phyloP scores from a whole-genome alignment of 257 asterid genomes.

The Perilla frutescens region DNA sequence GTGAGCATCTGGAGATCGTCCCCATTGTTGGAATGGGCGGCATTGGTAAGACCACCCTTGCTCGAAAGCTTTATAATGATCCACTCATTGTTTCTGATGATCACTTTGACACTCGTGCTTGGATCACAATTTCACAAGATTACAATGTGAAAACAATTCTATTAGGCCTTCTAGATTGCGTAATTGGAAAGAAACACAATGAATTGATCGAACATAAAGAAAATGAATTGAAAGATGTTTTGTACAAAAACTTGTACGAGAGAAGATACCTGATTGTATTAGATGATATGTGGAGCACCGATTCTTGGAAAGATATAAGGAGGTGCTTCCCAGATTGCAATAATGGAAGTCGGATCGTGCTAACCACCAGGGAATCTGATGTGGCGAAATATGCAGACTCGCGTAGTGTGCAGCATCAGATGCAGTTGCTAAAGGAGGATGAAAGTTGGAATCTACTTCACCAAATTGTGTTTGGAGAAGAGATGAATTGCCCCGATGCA shows the following conservation, averaged over 20 bases:
- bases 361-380: slow-evolving; percentile 4
- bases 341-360: slow-evolving; percentile 18
- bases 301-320: slow-evolving; percentile 15
- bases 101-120: slow-evolving; percentile 22
- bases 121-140: slow-evolving; percentile 32
- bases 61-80: slow-evolving; percentile 22
- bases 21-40: slow-evolving; percentile 31
- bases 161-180: not conserved
- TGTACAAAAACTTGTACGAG: not conserved
- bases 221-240: not conserved
- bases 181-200: not conserved
- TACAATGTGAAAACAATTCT: not conserved
- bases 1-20: slow-evolving; percentile 4
- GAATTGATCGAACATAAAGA: not conserved
- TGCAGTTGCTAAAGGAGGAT: slow-evolving; percentile 17
- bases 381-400: slow-evolving; percentile 22
- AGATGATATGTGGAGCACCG: slow-evolving; percentile 31
- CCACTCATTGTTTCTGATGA: not conserved
- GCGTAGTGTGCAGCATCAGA: not conserved
- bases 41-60: slow-evolving; percentile 8
- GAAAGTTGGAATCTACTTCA: slow-evolving; percentile 36
- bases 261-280: slow-evolving; percentile 20
- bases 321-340: slow-evolving; percentile 4
- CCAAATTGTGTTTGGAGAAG: slow-evolving; percentile 30
- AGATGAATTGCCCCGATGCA: slow-evolving; percentile 5